Percentiles rank a stretch among this genome's conserved stretches.
phyloP scores from a whole-genome alignment of 2,329 filamentous ascomycete genomes.

The Dactylellina sp. region DNA sequence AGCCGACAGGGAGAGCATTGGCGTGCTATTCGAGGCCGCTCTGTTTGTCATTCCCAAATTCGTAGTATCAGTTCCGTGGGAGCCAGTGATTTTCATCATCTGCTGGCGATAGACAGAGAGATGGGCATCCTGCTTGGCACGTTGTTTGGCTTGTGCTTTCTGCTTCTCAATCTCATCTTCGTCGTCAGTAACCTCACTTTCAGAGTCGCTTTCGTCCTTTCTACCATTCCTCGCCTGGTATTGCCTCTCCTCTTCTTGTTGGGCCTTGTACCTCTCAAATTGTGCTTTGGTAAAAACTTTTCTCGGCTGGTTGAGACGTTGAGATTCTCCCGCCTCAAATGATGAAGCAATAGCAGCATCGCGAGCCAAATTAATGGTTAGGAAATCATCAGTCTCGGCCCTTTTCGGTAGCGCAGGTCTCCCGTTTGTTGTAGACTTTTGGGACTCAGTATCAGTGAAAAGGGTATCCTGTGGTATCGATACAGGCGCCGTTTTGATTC shows the following conservation, averaged over 20 bases:
- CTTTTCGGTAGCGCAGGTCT: constrained; percentile 56
- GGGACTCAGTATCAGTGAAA: constrained; percentile 51
- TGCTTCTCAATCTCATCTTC: constrained; percentile 77
- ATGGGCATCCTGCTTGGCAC: constrained; percentile 88
- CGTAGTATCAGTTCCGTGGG: constrained; percentile 58
- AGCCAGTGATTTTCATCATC: constrained; percentile 96
- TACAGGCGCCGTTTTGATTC: constrained; percentile 44
- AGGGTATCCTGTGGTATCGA: constrained; percentile 35
- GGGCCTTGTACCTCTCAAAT: constrained; percentile 81
- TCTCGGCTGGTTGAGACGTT: constrained; percentile 66
- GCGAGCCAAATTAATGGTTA: constrained; percentile 64
- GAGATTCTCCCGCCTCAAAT: constrained; percentile 64
- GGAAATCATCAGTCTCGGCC: constrained; percentile 59
- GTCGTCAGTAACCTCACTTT: constrained; percentile 69
- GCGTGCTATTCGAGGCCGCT: constrained; percentile 63
- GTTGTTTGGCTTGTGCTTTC: constrained; percentile 78
- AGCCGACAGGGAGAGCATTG: constrained; percentile 63
- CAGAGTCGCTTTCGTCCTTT: constrained; percentile 65
- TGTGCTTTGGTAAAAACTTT: constrained; percentile 92
- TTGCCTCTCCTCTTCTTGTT: constrained; percentile 76
- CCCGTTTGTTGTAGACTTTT: constrained; percentile 58
- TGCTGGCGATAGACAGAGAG: constrained; percentile 90
- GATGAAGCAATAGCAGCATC: constrained; percentile 66
- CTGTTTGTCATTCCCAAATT: constrained; percentile 61
- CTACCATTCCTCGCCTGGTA: constrained; percentile 64